These are phyloP conservation scores for Rubus idaeus DNA, from an alignment of 306 rosid species.

Conservation along the genomic window DNA sequence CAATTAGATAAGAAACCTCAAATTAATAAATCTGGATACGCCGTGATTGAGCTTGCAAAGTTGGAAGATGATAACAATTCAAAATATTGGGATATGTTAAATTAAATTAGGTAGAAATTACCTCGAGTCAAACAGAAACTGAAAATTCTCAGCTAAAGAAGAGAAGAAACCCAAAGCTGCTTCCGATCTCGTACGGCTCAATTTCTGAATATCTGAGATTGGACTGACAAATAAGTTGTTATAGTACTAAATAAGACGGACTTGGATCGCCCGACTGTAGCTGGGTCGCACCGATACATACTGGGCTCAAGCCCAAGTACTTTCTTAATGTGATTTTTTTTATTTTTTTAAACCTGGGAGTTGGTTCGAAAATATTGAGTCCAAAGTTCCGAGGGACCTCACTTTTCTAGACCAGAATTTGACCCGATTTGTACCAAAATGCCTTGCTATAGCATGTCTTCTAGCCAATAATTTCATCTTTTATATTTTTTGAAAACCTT, in stretches of 20 bases:
- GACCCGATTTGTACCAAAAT: too few relatives aligned
- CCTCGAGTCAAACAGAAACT: neutral
- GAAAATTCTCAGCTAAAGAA: neutral
- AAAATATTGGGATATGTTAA: neutral
- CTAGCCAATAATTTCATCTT: too few relatives aligned
- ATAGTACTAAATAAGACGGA: neutral
- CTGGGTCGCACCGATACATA: neutral
- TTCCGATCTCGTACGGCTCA: constrained; percentile 2
- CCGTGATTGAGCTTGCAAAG: neutral
- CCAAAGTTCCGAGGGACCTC: too few relatives aligned
- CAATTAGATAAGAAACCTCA: neutral
- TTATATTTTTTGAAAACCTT: too few relatives aligned
- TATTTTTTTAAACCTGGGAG: too few relatives aligned
- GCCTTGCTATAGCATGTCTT: too few relatives aligned
- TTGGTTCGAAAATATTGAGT: too few relatives aligned
- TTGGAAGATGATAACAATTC: neutral
- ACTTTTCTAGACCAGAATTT: too few relatives aligned
- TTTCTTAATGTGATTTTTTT: too few relatives aligned
- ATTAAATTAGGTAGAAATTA: neutral
- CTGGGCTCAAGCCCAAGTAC: neutral
- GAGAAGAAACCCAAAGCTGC: neutral
- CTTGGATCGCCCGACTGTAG: constrained; percentile 4
- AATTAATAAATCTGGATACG: neutral
- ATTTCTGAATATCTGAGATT: neutral
- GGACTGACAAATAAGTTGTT: neutral